Evolutionary conservation across 1,284 basidiomycete genomes (phyloP).

Genomic region (Xanthoconium separans): DNA sequence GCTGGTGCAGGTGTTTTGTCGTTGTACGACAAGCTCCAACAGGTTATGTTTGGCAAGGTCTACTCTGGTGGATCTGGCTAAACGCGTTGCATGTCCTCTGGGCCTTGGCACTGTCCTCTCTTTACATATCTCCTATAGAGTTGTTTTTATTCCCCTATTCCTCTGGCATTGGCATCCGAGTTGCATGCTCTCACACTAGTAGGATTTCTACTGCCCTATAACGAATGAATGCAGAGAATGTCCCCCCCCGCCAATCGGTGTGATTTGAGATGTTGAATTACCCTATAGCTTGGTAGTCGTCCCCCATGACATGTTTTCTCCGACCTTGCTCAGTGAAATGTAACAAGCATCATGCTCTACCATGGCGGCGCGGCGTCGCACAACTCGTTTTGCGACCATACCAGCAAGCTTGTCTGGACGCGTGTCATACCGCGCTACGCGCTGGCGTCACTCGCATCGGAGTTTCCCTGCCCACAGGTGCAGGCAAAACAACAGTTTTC

Average conservation of each 20-base stretch:
- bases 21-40: constrained; percentile 91
- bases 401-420: constrained; percentile 81
- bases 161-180: constrained; percentile 21
- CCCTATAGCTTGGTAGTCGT: not conserved
- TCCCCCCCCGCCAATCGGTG: not conserved
- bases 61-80: constrained; percentile 72
- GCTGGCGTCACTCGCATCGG: constrained; percentile 75
- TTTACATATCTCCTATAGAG: constrained; percentile 34
- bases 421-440: constrained; percentile 73
- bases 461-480: constrained; percentile 90
- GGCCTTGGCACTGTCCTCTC: constrained; percentile 35
- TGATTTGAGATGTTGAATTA: constrained; percentile 9
- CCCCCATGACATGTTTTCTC: not conserved
- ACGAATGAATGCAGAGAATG: constrained; percentile 25
- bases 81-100: constrained; percentile 15
- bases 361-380: constrained; percentile 8
- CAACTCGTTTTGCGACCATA: constrained; percentile 73
- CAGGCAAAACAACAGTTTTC: constrained; percentile 94
- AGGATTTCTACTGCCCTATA: constrained; percentile 8
- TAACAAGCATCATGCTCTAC: not conserved
- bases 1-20: constrained; percentile 97
- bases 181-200: constrained; percentile 30
- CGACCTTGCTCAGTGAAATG: not conserved
- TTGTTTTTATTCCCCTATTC: constrained; percentile 35
- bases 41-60: constrained; percentile 92